A percentile compares a stretch with the other conserved stretches of the same genome.
Evolutionary conservation across 2,329 filamentous ascomycete species (phyloP).

Genomic region (Colletotrichum chlorophyti): DNA sequence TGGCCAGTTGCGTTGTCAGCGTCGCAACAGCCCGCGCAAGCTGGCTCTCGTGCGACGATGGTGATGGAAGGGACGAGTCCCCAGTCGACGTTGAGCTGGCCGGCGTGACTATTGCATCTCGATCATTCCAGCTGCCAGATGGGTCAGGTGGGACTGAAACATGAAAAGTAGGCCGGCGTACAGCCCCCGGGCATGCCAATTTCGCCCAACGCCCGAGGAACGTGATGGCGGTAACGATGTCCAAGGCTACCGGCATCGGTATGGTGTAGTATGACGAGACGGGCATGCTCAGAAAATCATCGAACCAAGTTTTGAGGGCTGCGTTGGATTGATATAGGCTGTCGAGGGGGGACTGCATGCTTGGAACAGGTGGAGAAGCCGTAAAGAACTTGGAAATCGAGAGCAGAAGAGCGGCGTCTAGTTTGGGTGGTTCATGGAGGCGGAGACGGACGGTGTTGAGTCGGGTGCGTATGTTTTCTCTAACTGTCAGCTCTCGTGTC

Average conservation of each 20-base stretch:
- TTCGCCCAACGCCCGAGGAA: constrained; percentile 60
- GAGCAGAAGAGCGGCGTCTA: constrained; percentile 47
- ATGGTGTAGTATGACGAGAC: constrained; percentile 50
- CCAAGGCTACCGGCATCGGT: constrained; percentile 51
- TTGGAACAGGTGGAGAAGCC: too few relatives aligned
- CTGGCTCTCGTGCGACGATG: not conserved
- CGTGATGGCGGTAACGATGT: constrained; percentile 55
- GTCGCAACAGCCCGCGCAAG: constrained; percentile 47
- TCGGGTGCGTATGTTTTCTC: constrained; percentile 34
- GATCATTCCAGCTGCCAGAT: constrained; percentile 1
- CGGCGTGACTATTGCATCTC: too few relatives aligned
- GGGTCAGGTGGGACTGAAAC: not conserved
- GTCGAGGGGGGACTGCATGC: constrained; percentile 51
- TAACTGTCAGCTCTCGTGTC: too few relatives aligned
- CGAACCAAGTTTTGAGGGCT: constrained; percentile 56
- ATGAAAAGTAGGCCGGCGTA: not conserved
- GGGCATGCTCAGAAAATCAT: constrained; percentile 53
- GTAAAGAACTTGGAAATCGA: constrained; percentile 49
- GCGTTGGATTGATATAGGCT: constrained; percentile 55
- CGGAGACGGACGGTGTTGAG: constrained; percentile 49
- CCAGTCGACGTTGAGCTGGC: not conserved
- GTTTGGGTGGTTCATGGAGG: constrained; percentile 53
- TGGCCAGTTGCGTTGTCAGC: constrained; percentile 48
- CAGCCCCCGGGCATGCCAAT: constrained; percentile 38
- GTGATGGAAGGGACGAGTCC: not conserved